Evolutionary conservation across 495 filamentous ascomycete species (phyloP).

Genomic region (Sporormia fimetaria): DNA sequence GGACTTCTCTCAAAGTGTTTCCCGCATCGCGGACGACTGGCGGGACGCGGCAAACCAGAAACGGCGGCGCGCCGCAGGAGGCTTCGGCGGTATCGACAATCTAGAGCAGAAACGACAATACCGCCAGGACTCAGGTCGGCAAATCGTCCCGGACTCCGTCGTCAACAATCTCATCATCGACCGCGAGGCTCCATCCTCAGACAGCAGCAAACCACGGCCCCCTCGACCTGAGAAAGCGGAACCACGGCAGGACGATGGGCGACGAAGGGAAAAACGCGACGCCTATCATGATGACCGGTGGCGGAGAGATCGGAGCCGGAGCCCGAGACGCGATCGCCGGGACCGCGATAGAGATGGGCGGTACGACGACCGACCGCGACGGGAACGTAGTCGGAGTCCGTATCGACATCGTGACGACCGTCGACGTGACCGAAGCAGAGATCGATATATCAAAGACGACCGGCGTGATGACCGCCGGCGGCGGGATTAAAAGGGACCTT

Average conservation of each 20-base stretch:
- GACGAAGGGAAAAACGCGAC: slow-evolving; percentile 22
- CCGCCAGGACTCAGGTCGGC: slow-evolving; percentile 42
- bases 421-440: slow-evolving; percentile 23
- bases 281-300: slow-evolving; percentile 29
- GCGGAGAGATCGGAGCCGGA: slow-evolving; percentile 38
- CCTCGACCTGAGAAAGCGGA: not conserved
- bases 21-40: slow-evolving; percentile 83
- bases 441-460: slow-evolving; percentile 25
- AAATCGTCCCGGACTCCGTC: slow-evolving; percentile 9
- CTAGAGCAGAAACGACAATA: slow-evolving; percentile 90
- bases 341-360: slow-evolving; percentile 22
- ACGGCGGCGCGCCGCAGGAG: slow-evolving; percentile 55
- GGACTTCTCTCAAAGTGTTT: slow-evolving; percentile 94
- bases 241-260: slow-evolving; percentile 4
- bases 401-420: slow-evolving; percentile 21
- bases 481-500: slow-evolving; percentile 6
- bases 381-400: slow-evolving; percentile 20
- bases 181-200: slow-evolving; percentile 38
- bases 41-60: slow-evolving; percentile 77
- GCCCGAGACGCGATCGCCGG: slow-evolving; percentile 34
- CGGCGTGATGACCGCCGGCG: slow-evolving; percentile 14
- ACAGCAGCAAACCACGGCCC: slow-evolving; percentile 1
- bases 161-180: slow-evolving; percentile 75
- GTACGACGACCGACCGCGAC: slow-evolving; percentile 11
- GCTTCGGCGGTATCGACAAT: slow-evolving; percentile 78